A percentile compares a stretch with the other conserved stretches of the same genome.
phyloP scores from a whole-genome alignment of 1,139 yeast genomes.

The Sugiyamaella castrensis region DNA sequence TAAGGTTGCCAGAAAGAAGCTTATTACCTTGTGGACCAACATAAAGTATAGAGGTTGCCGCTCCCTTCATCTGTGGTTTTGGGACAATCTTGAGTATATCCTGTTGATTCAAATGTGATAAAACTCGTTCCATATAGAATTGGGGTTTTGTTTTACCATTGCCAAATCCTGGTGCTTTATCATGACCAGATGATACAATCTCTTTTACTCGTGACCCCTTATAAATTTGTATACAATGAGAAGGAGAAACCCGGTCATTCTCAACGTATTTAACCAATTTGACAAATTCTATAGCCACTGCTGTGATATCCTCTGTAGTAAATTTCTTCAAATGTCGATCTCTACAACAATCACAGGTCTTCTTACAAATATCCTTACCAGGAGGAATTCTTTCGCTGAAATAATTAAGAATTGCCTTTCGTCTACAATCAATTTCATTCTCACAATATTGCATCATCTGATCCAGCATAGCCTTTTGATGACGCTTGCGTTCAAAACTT shows the following conservation, averaged over 20 bases:
- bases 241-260: conserved; percentile 62
- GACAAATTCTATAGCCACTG: conserved; percentile 57
- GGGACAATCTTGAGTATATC: conserved; percentile 71
- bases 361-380: conserved; percentile 61
- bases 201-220: conserved; percentile 69
- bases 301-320: conserved; percentile 66
- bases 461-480: conserved; percentile 70
- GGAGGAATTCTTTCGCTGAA: conserved; percentile 72
- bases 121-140: conserved; percentile 73
- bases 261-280: conserved; percentile 57
- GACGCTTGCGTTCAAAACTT: conserved; percentile 55
- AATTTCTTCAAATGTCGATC: conserved; percentile 46
- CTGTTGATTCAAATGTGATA: conserved; percentile 69
- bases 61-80: conserved; percentile 69
- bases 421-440: conserved; percentile 83
- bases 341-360: conserved; percentile 83
- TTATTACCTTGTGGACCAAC: conserved; percentile 53
- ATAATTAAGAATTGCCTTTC: conserved; percentile 83
- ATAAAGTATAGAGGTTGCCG: conserved; percentile 71
- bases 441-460: conserved; percentile 93
- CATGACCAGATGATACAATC: conserved; percentile 61
- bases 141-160: conserved; percentile 57
- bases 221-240: conserved; percentile 79
- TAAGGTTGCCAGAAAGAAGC: conserved; percentile 46
- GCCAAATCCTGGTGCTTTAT: conserved; percentile 61